Evolutionary conservation across 306 rosid genomes (phyloP).

Genomic region (Lagenaria siceraria): DNA sequence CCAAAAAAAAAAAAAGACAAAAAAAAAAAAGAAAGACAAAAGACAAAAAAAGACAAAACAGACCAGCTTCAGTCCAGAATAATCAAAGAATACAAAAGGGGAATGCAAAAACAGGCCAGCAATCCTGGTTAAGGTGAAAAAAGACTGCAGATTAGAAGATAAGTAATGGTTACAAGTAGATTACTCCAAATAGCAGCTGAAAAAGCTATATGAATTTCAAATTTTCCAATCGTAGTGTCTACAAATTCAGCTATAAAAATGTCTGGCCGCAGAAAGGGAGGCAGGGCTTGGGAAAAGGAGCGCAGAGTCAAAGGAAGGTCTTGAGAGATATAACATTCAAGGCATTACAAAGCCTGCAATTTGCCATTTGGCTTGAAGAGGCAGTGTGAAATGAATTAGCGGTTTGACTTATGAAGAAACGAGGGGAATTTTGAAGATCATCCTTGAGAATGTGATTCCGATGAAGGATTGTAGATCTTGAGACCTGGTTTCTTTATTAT

Average conservation of each 20-base stretch:
- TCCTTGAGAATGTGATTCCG: slow-evolving; percentile 29
- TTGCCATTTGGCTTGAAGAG: slow-evolving; percentile 34
- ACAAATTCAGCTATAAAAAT: slow-evolving; percentile 5
- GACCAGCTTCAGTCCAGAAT: background rate
- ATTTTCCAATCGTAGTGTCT: background rate
- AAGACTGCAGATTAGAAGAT: background rate
- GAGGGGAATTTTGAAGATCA: slow-evolving; percentile 30
- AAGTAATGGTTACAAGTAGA: background rate
- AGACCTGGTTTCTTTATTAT: no score
- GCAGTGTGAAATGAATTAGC: slow-evolving; percentile 36
- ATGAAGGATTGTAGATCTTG: no score
- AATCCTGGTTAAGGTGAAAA: background rate
- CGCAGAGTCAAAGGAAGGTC: slow-evolving; percentile 41
- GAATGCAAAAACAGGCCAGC: background rate
- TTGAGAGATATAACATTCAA: slow-evolving; percentile 32
- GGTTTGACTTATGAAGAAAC: slow-evolving; percentile 37
- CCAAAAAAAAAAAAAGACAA: no score
- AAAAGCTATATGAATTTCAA: background rate
- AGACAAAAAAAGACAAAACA: no score
- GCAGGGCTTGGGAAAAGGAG: slow-evolving; percentile 50
- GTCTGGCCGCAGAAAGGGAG: slow-evolving; percentile 46
- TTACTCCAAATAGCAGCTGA: background rate
- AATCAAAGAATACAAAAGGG: background rate
- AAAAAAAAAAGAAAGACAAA: no score
- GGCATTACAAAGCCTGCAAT: slow-evolving; percentile 41